Conservation (phyloP, 208 protist species). For the Trypanosoma lewisi region DNA sequence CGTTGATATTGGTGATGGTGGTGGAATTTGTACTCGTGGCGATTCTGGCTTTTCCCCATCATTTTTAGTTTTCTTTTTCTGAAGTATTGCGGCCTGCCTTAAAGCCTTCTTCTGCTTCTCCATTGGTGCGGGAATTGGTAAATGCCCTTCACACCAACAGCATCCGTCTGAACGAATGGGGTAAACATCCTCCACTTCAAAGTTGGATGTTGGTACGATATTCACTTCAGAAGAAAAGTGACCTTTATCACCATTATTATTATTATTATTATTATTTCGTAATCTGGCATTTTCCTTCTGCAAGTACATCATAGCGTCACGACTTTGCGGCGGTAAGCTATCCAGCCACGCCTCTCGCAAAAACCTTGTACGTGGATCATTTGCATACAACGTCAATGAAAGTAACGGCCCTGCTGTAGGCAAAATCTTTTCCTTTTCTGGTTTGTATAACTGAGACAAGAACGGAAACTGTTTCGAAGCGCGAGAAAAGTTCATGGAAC, state of each 20-base stretch:
- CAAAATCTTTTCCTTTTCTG: neutral
- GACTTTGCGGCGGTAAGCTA: constrained; percentile 20
- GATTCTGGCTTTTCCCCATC: neutral
- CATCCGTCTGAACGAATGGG: constrained; percentile 48
- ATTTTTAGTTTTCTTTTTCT: neutral
- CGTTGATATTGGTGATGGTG: too few relatives aligned
- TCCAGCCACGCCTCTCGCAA: constrained; percentile 43
- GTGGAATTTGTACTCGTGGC: too few relatives aligned
- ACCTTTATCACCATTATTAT: neutral
- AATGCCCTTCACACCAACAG: constrained; percentile 44
- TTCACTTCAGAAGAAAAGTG: neutral
- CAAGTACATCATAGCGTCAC: constrained; percentile 29
- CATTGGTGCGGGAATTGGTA: constrained; percentile 47
- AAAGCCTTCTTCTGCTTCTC: constrained; percentile 39
- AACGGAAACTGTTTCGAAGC: constrained; percentile 53
- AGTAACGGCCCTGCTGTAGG: constrained; percentile 37
- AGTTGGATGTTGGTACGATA: constrained; percentile 23
- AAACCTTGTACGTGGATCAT: constrained; percentile 41
- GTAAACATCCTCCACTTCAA: constrained; percentile 39
- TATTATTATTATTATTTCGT: neutral
- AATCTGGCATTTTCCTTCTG: neutral
- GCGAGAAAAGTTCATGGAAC: constrained; percentile 35
- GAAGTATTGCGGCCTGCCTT: constrained; percentile 16
- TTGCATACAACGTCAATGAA: constrained; percentile 63
- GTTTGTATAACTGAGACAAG: constrained; percentile 34